Evolutionary conservation across 2,329 filamentous ascomycete species (phyloP).

Genomic region (Cercospora brassicicola): DNA sequence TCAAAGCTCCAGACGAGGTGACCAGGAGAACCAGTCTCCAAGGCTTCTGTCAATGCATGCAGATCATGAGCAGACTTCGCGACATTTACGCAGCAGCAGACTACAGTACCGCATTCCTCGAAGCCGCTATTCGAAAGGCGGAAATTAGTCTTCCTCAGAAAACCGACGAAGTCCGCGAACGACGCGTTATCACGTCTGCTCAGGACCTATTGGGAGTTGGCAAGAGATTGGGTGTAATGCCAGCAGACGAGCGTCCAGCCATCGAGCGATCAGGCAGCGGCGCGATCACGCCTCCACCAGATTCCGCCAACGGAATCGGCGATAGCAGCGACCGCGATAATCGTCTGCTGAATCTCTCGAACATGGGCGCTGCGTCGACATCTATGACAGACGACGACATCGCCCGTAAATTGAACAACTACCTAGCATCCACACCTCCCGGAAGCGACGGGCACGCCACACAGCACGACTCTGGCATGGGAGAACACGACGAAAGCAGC

Average conservation of each 20-base stretch:
- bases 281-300: conserved; percentile 37
- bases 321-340: background rate
- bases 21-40: conserved; percentile 71
- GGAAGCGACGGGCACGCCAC: conserved; percentile 38
- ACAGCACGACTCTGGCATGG: conserved; percentile 16
- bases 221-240: conserved; percentile 41
- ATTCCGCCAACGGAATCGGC: conserved; percentile 16
- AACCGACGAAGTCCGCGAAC: conserved; percentile 35
- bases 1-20: conserved; percentile 75
- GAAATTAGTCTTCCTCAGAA: conserved; percentile 66
- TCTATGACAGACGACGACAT: conserved; percentile 48
- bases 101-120: conserved; percentile 92
- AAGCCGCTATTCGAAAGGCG: conserved; percentile 84
- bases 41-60: conserved; percentile 89
- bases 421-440: conserved; percentile 53
- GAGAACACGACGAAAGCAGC: conserved; percentile 4
- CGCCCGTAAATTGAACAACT: conserved; percentile 49
- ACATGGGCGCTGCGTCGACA: conserved; percentile 11
- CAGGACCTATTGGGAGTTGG: conserved; percentile 51
- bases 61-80: conserved; percentile 80
- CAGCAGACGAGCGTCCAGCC: conserved; percentile 8
- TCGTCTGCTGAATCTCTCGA: background rate
- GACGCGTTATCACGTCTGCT: conserved; percentile 43
- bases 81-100: conserved; percentile 94
- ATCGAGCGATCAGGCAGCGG: conserved; percentile 17